Evolutionary conservation across 805 yeast genomes (phyloP).

Genomic region (Pichia membranifaciens): DNA sequence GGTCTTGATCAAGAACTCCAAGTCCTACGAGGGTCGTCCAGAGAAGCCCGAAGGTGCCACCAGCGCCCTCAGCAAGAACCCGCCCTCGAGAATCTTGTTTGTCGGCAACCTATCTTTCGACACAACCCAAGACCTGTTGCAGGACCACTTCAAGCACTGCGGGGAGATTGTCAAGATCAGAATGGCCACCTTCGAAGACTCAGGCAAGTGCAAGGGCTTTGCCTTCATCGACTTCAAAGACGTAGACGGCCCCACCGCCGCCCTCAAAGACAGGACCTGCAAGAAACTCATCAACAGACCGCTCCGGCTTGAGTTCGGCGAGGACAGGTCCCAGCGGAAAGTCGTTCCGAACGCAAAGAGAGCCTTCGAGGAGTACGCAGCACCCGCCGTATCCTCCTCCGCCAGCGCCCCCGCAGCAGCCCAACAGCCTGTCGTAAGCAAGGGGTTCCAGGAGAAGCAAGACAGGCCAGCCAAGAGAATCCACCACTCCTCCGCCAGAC

Average conservation of each 20-base stretch:
- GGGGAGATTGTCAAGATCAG: slow-evolving; percentile 81
- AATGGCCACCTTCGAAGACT: slow-evolving; percentile 97
- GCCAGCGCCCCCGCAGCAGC: neutral
- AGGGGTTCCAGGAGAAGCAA: slow-evolving; percentile 25
- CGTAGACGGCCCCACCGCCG: slow-evolving; percentile 76
- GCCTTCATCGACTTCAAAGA: slow-evolving; percentile 84
- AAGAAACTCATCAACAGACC: slow-evolving; percentile 66
- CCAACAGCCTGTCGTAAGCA: neutral
- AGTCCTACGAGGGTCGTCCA: slow-evolving; percentile 86
- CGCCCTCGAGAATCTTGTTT: slow-evolving; percentile 83
- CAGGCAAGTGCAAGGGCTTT: slow-evolving; percentile 95
- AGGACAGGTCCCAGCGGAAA: slow-evolving; percentile 64
- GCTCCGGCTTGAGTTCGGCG: slow-evolving; percentile 86
- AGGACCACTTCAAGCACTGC: slow-evolving; percentile 82
- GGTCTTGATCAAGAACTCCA: slow-evolving; percentile 73
- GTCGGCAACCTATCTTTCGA: slow-evolving; percentile 93
- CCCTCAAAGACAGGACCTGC: slow-evolving; percentile 66
- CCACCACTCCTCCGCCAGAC: slow-evolving; percentile 5
- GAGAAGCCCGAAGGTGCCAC: slow-evolving; percentile 24
- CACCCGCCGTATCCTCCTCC: neutral
- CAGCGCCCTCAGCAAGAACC: slow-evolving; percentile 52
- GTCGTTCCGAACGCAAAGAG: slow-evolving; percentile 18
- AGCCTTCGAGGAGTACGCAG: slow-evolving; percentile 1
- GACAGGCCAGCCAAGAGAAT: slow-evolving; percentile 18
- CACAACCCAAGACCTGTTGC: slow-evolving; percentile 72